Evolutionary conservation across 1,284 basidiomycete species (phyloP), one percentile per base, ranked within the genome.

Genomic region (Ceratobasidium sp.): DNA sequence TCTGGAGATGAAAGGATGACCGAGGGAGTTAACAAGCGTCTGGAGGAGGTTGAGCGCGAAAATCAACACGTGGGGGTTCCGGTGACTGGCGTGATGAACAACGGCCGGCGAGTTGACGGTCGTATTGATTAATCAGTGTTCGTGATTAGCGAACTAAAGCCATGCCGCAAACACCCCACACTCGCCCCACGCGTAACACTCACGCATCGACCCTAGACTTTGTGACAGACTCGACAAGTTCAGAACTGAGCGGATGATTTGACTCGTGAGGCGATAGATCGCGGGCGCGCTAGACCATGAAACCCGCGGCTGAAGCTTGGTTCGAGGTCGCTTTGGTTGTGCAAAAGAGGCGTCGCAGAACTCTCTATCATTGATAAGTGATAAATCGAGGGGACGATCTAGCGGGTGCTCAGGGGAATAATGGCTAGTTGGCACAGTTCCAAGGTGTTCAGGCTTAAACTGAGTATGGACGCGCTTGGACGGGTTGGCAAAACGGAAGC

Each of bases 151-250:
- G n/a, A 40, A 13, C 33, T 33, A 33, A 33, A 3, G 15, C 64
- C 44, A 52, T 33, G 59, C n/a, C 13, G 48, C 33, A 33, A 33
- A 33, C 33, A 13, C 28, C 40, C 42, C 48, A 77, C 61, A 44
- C 33, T 33, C 33, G 33, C 33, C 33, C 33, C 33, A 33, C 33
- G 33, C 33, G 40, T 26, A 10, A 33, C 33, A 88, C 94, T 81
- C 85, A 97, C 94, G 91, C 96, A 87, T 99, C 99, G 0, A 96
- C 97, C 86, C 99, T 99, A 88, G 98, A 99, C 81, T 88, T 88
- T 85, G 97, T 98, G 86, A 99, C 92, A 82, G 93, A 91, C 81
- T 97, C 96, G 42, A 96, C 96, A 64, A 99, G 92, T 85, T 99
- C 96, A 80, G 99, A 90, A 85, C 98, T 96, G 64, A 94, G 88